Percentiles rank a stretch among this genome's conserved stretches.
Conservation (phyloP, 176 grass and related monocot genomes). For the Poa pratensis region DNA sequence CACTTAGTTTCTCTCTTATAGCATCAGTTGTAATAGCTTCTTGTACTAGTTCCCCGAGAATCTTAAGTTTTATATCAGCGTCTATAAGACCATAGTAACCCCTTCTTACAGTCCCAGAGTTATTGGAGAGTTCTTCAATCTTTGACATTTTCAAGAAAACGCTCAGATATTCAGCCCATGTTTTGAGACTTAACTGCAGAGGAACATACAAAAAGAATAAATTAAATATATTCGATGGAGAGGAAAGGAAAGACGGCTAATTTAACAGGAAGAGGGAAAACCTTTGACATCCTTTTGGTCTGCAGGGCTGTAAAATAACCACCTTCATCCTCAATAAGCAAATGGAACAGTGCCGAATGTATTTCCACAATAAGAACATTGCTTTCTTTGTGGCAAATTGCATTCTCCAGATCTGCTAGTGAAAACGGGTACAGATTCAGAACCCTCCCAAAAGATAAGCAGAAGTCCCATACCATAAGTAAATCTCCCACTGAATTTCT, state of each 20-base stretch:
- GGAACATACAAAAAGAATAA: constrained; percentile 38
- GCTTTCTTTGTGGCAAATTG: constrained; percentile 78
- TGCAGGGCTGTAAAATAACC: constrained; percentile 63
- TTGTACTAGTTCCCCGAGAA: constrained; percentile 65
- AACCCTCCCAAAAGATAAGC: constrained; percentile 70
- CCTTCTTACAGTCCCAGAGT: constrained; percentile 62
- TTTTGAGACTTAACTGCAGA: constrained; percentile 66
- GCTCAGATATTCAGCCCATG: constrained; percentile 72
- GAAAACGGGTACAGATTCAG: constrained; percentile 78
- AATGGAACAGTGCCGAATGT: constrained; percentile 65
- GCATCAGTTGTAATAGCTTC: constrained; percentile 70
- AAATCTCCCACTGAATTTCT: constrained; percentile 82
- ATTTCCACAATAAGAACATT: constrained; percentile 80
- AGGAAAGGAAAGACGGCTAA: neutral
- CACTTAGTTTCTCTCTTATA: constrained; percentile 69
- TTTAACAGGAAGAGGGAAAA: neutral
- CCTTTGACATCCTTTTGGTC: constrained; percentile 64
- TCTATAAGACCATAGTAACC: constrained; percentile 83
- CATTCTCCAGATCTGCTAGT: constrained; percentile 86
- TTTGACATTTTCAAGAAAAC: constrained; percentile 69
- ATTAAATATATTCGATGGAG: constrained; percentile 39
- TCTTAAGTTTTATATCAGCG: constrained; percentile 63
- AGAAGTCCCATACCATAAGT: constrained; percentile 85
- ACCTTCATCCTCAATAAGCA: constrained; percentile 71
- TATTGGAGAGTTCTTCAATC: constrained; percentile 55